These are phyloP conservation scores for Fusarium illudens DNA, from an alignment of 2,329 filamentous ascomycete species.

Conservation along the genomic window DNA sequence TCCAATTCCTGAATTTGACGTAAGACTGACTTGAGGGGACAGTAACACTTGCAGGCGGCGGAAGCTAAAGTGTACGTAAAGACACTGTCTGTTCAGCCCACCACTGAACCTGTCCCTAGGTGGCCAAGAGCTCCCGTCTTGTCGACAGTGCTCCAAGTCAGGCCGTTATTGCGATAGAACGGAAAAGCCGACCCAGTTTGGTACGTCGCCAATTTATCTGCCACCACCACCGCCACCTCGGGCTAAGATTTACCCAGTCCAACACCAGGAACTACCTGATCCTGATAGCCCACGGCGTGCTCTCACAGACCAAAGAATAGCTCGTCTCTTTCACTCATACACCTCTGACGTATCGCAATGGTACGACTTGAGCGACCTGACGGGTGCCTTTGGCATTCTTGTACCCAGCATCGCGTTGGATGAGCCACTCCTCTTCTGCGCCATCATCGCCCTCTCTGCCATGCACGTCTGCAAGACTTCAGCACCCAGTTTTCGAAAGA, in stretches of 20 bases:
- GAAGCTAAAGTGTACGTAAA: conserved; percentile 47
- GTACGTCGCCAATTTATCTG: not conserved
- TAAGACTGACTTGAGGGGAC: not conserved
- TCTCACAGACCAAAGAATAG: conserved; percentile 44
- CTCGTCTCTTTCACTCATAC: conserved; percentile 52
- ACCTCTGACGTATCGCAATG: conserved; percentile 51
- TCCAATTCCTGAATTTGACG: accelerated
- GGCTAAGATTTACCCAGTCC: not conserved
- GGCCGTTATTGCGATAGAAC: conserved; percentile 48
- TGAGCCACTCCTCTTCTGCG: conserved; percentile 53
- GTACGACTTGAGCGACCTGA: conserved; percentile 57
- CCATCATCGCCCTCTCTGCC: conserved; percentile 55
- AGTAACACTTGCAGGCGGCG: conserved; percentile 51
- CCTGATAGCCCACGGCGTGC: conserved; percentile 40
- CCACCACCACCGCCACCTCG: not conserved
- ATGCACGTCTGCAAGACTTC: conserved; percentile 50
- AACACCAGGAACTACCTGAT: conserved; percentile 12
- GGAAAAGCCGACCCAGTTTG: conserved; percentile 26
- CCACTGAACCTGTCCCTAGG: conserved; percentile 35
- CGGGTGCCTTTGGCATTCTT: conserved; percentile 45
- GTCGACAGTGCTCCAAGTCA: conserved; percentile 44
- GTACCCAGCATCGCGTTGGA: conserved; percentile 51
- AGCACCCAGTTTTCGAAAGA: conserved; percentile 34
- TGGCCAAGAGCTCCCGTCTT: conserved; percentile 45
- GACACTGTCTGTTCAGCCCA: not conserved